phyloP scores from a whole-genome alignment of 202 grass and related monocot genomes.

The Sporobolus alterniflorus region DNA sequence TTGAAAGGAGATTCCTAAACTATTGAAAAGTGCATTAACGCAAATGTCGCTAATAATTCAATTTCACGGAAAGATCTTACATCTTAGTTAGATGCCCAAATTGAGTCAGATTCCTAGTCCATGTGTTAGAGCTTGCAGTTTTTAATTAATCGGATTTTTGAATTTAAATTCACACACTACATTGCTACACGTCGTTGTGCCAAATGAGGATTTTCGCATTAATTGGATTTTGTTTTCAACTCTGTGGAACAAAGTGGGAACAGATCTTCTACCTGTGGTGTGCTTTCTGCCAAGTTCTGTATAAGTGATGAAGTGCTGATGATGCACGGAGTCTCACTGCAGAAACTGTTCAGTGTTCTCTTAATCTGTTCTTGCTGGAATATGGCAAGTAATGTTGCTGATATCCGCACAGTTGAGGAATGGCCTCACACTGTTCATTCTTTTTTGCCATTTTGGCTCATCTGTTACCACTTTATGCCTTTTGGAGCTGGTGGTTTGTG shows the following conservation, averaged over 20 bases:
- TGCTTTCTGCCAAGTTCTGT: constrained; percentile 34
- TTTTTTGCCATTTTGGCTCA: background rate
- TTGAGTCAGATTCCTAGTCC: background rate
- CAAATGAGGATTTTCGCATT: constrained; percentile 34
- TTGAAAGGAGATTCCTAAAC: background rate
- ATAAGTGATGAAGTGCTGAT: constrained; percentile 55
- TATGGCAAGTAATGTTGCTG: background rate
- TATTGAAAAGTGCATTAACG: constrained; percentile 2
- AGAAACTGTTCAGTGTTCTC: constrained; percentile 47
- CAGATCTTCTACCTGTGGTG: background rate
- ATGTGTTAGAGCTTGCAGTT: background rate
- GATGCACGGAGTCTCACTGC: constrained; percentile 36
- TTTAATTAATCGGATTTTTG: background rate
- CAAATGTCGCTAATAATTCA: background rate
- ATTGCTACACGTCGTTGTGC: background rate
- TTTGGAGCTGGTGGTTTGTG: background rate
- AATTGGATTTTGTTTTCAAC: background rate
- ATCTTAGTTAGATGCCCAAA: constrained; percentile 11
- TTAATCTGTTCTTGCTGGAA: constrained; percentile 1
- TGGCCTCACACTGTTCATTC: background rate
- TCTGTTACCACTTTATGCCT: background rate
- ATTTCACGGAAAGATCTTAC: constrained; percentile 8
- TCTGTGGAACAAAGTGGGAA: constrained; percentile 5
- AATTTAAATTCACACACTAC: background rate
- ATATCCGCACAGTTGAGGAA: background rate